These are phyloP conservation scores for Macrophomina pseudophaseolina DNA, from an alignment of 2,329 filamentous ascomycete genomes.

Conservation along the genomic window DNA sequence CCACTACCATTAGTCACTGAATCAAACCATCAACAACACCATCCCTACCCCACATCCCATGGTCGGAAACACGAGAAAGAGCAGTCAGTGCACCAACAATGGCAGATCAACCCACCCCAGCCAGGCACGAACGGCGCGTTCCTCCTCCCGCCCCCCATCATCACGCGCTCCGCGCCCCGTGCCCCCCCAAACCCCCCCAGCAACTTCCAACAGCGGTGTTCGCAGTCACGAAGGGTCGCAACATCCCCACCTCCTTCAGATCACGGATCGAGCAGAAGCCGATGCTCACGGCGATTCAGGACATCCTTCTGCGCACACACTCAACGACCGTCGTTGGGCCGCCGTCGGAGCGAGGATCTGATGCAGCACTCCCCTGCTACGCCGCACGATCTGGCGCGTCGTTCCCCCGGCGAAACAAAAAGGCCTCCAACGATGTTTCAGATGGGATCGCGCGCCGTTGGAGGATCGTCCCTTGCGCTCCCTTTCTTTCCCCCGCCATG, in stretches of 20 bases:
- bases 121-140: constrained; percentile 1
- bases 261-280: background rate
- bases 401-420: background rate
- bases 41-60: background rate
- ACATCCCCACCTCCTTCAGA: background rate
- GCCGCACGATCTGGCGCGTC: background rate
- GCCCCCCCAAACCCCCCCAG: background rate
- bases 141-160: constrained; percentile 1
- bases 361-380: background rate
- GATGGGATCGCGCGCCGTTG: background rate
- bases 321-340: background rate
- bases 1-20: background rate
- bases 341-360: background rate
- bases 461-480: no score
- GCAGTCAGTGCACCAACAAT: background rate
- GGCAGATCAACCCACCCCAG: background rate
- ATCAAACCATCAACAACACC: constrained; percentile 1
- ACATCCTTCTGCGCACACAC: background rate
- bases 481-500: background rate
- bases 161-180: constrained; percentile 6
- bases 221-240: background rate
- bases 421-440: background rate
- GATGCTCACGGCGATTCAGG: background rate
- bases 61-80: background rate
- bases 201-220: background rate